These are phyloP conservation scores for Candida patagonica DNA, from an alignment of 805 yeast species.

Conservation along the genomic window DNA sequence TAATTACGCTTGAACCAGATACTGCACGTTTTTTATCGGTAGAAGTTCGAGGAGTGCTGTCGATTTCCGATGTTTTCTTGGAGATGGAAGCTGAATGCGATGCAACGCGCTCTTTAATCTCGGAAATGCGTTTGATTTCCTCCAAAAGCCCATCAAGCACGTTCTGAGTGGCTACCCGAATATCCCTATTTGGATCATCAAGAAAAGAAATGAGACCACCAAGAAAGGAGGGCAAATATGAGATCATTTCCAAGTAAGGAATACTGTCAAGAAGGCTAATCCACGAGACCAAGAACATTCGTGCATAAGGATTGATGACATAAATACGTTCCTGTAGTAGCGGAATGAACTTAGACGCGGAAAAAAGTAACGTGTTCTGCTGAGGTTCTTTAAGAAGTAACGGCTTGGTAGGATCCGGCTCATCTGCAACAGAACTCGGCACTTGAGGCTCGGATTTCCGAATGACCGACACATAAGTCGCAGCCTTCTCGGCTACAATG, in stretches of 20 bases:
- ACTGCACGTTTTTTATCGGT: not conserved
- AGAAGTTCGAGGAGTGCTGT: not conserved
- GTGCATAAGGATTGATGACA: conserved; percentile 84
- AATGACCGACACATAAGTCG: conserved; percentile 51
- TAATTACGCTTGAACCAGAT: not conserved
- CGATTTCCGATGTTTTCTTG: not conserved
- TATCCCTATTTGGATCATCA: conserved; percentile 78
- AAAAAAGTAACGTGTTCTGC: conserved; percentile 58
- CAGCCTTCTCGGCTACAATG: conserved; percentile 89
- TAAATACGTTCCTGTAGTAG: conserved; percentile 84
- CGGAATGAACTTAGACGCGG: conserved; percentile 81
- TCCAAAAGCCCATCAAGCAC: conserved; percentile 64
- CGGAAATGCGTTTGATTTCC: conserved; percentile 71
- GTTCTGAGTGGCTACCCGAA: conserved; percentile 74
- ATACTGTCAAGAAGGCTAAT: conserved; percentile 82
- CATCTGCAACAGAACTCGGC: conserved; percentile 42
- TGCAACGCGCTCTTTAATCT: conserved; percentile 42
- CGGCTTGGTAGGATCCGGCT: conserved; percentile 20
- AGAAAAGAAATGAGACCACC: conserved; percentile 75
- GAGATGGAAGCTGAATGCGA: conserved; percentile 1
- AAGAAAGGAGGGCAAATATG: conserved; percentile 81
- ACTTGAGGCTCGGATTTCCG: conserved; percentile 42
- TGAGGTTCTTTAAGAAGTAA: conserved; percentile 26
- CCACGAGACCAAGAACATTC: conserved; percentile 92
- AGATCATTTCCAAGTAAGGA: conserved; percentile 80